Conservation (phyloP, 768 basidiomycete species). For the Lentinula detonsa region DNA sequence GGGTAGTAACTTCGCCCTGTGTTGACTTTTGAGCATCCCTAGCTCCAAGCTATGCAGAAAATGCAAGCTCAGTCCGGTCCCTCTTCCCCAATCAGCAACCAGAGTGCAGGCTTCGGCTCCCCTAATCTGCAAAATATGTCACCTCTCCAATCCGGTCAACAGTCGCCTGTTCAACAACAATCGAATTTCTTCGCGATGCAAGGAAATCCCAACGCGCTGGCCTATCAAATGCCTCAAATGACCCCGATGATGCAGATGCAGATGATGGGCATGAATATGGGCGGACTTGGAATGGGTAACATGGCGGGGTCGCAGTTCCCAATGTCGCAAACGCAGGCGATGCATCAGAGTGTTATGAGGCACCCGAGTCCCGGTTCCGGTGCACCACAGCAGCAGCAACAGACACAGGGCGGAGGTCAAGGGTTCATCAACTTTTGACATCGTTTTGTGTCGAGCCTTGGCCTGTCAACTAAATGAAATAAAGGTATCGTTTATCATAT, state of each 20-base stretch:
- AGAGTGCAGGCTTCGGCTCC: constrained; percentile 30
- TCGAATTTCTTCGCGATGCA: constrained; percentile 43
- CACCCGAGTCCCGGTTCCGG: constrained; percentile 57
- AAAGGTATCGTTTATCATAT: not conserved
- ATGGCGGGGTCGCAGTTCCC: constrained; percentile 33
- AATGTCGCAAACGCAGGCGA: constrained; percentile 59
- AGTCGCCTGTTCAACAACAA: constrained; percentile 33
- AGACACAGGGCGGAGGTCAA: constrained; percentile 23
- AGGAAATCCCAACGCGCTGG: constrained; percentile 42
- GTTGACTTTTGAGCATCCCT: constrained; percentile 3
- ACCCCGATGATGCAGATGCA: constrained; percentile 61
- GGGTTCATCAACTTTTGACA: constrained; percentile 37
- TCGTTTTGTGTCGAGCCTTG: not conserved
- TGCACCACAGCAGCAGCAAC: constrained; percentile 13
- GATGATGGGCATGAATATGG: constrained; percentile 52
- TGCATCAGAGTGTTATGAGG: constrained; percentile 83
- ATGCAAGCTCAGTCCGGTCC: constrained; percentile 32
- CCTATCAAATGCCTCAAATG: constrained; percentile 56
- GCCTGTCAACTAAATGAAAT: not conserved
- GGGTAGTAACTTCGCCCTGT: not conserved
- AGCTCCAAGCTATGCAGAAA: constrained; percentile 89
- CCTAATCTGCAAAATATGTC: constrained; percentile 30
- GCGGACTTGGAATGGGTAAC: constrained; percentile 28
- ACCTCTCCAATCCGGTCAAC: constrained; percentile 22
- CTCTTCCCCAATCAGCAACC: constrained; percentile 31